Conservation (phyloP, 2,329 filamentous ascomycete species). For the Trichoderma sp. region DNA sequence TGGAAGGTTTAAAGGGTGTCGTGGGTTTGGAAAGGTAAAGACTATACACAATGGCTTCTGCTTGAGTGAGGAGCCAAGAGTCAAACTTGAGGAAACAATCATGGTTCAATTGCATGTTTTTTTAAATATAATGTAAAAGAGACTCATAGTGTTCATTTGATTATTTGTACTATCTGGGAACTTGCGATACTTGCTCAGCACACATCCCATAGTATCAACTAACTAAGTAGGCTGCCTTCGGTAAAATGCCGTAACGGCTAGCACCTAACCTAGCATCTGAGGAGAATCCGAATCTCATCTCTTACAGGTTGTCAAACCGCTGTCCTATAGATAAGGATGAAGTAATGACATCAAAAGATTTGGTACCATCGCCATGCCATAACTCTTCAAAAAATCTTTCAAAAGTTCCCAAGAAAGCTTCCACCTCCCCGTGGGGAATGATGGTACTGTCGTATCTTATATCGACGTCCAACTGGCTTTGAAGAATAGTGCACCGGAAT, state of each 20-base stretch:
- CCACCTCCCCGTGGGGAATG: neutral
- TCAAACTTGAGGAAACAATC: too few relatives aligned
- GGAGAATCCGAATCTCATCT: neutral
- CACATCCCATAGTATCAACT: too few relatives aligned
- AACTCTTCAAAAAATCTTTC: neutral
- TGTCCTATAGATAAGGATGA: neutral
- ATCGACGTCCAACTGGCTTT: neutral
- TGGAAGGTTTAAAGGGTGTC: neutral
- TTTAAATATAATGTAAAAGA: too few relatives aligned
- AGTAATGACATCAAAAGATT: neutral
- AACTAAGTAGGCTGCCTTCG: neutral
- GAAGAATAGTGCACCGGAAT: neutral
- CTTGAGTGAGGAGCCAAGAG: too few relatives aligned
- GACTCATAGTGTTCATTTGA: too few relatives aligned
- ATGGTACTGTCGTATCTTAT: neutral
- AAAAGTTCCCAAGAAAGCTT: neutral
- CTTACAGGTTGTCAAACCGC: neutral
- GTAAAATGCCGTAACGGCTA: too few relatives aligned
- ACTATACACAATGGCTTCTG: too few relatives aligned
- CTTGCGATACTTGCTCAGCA: too few relatives aligned
- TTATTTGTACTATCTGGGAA: too few relatives aligned
- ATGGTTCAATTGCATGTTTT: too few relatives aligned
- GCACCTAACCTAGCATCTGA: neutral
- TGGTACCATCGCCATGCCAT: neutral
- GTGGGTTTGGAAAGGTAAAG: too few relatives aligned